A percentile compares a stretch with the other conserved stretches of the same genome.
Evolutionary conservation across 2,329 filamentous ascomycete genomes (phyloP).

Genomic region (Exophiala aquamarina): DNA sequence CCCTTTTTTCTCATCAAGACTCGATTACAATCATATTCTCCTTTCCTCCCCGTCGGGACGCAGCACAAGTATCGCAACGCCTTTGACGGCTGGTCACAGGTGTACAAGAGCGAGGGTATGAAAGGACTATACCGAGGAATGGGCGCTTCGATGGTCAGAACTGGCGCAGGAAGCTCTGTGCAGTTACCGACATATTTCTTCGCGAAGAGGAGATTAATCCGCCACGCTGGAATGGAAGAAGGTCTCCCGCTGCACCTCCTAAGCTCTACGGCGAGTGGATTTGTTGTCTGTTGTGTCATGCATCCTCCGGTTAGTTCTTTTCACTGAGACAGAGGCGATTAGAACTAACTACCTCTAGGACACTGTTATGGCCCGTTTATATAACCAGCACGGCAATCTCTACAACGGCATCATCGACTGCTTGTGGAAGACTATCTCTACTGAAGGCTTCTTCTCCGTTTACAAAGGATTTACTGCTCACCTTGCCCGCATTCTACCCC

Average conservation of each 20-base stretch:
- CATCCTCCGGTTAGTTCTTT: conserved; percentile 74
- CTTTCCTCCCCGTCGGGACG: conserved; percentile 91
- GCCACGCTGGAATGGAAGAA: conserved; percentile 84
- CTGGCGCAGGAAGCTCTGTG: conserved; percentile 91
- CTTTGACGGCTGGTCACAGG: conserved; percentile 75
- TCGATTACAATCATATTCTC: conserved; percentile 87
- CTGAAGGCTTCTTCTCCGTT: conserved; percentile 86
- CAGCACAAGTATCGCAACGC: conserved; percentile 91
- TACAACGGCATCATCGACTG: conserved; percentile 94
- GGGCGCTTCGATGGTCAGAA: conserved; percentile 90
- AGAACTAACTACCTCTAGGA: conserved; percentile 50
- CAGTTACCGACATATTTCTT: conserved; percentile 98
- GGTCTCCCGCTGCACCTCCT: conserved; percentile 84
- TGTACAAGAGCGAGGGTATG: conserved; percentile 75
- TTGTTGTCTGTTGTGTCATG: conserved; percentile 97
- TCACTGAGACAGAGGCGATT: conserved; percentile 5
- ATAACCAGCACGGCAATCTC: conserved; percentile 98
- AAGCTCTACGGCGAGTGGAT: conserved; percentile 85
- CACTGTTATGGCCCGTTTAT: conserved; percentile 97
- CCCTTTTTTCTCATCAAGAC: conserved; percentile 99
- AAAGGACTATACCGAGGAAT: conserved; percentile 86
- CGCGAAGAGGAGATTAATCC: conserved; percentile 80
- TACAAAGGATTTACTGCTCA: conserved; percentile 99
- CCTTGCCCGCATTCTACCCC: conserved; percentile 87
- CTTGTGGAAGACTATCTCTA: conserved; percentile 82